Base-by-base conservation (phyloP, 148 eudicot genomes). In the Fagopyrum tataricum region DNA sequence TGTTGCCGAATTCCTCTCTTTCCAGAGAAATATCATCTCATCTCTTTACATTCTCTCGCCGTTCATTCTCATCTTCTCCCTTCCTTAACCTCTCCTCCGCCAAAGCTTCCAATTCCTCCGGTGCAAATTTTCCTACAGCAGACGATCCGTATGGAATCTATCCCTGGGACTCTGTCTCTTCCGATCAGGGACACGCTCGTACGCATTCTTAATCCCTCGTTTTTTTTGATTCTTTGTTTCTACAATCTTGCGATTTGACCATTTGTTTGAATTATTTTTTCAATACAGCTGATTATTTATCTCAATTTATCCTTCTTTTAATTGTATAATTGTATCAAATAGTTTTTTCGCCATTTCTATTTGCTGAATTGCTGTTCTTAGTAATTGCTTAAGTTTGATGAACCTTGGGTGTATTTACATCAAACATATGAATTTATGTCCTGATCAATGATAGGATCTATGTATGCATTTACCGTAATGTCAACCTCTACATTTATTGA, bases 61-160 rank as follows among this genome's bases (percentile, higher is more conserved):
- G 51, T 12, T 43, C 52, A 13, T 70, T 44, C 71, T 31, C 44
- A 37, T 11, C 44, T 40, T 42, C 48, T 46, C 72, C 51, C 31
- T 42, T 70, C 52, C 39, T 4, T 7, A 49, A 51, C 48, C 52
- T 70, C 72, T 43, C 26, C 23, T 43, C 72, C 49, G 15, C 52
- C 17, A 70, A 37, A 46, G 31, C 52, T 43, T 70, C 51, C 12
- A 58, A 58, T 23, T 58, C 64, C 24, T 58, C 64, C 7, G 64
- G 64, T 7, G 7, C 21, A 3, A 24, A 9, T 46, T 70, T 70
- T 31, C 31, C 51, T 6, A 10, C 48, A 49, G 51, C 9, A 7
- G 72, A 70, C n/a, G 72, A 70, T 70, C 72, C 72, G 26, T 70
- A 70, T 51, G 72, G 72, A 46, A 18, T 70, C 2, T 70, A 44